Percentiles rank a stretch among this genome's conserved stretches.
Evolutionary conservation across 1,139 yeast genomes (phyloP).

Genomic region (Pneumocystis jirovecii): DNA sequence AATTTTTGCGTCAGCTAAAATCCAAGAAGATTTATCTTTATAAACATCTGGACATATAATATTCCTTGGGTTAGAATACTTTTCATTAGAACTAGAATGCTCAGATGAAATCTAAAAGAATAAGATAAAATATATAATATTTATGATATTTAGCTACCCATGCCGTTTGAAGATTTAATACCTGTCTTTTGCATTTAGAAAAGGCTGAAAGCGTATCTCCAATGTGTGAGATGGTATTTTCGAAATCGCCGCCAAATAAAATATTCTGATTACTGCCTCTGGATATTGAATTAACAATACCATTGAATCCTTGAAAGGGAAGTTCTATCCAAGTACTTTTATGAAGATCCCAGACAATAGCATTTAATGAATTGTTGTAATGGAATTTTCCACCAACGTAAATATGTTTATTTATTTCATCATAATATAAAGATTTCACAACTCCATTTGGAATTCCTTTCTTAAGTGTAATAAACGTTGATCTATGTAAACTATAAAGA

Average conservation of each 20-base stretch:
- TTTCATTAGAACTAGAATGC: slow-evolving; percentile 21
- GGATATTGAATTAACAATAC: slow-evolving; percentile 48
- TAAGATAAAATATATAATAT: slow-evolving; percentile 36
- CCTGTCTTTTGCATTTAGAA: slow-evolving; percentile 18
- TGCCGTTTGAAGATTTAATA: slow-evolving; percentile 51
- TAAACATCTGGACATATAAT: slow-evolving; percentile 46
- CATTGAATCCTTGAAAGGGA: slow-evolving; percentile 68
- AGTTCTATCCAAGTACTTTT: slow-evolving; percentile 33
- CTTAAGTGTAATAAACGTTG: slow-evolving; percentile 31
- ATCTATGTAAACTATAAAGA: slow-evolving; percentile 36
- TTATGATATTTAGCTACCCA: slow-evolving; percentile 44
- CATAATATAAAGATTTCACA: slow-evolving; percentile 38
- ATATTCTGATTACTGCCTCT: slow-evolving; percentile 36
- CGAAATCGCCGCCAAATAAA: slow-evolving; percentile 67
- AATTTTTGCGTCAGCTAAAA: slow-evolving; percentile 34
- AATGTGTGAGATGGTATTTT: slow-evolving; percentile 18
- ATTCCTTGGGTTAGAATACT: slow-evolving; percentile 27
- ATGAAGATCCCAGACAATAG: slow-evolving; percentile 47
- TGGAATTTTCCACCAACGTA: slow-evolving; percentile 73
- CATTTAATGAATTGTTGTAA: slow-evolving; percentile 43
- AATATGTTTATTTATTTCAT: slow-evolving; percentile 35
- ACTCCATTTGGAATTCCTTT: slow-evolving; percentile 32
- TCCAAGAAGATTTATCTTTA: slow-evolving; percentile 37
- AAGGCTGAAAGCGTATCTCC: slow-evolving; percentile 18
- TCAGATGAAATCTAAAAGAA: slow-evolving; percentile 18